phyloP scores from a whole-genome alignment of 164 flowering plant species.

The Piper betle region DNA sequence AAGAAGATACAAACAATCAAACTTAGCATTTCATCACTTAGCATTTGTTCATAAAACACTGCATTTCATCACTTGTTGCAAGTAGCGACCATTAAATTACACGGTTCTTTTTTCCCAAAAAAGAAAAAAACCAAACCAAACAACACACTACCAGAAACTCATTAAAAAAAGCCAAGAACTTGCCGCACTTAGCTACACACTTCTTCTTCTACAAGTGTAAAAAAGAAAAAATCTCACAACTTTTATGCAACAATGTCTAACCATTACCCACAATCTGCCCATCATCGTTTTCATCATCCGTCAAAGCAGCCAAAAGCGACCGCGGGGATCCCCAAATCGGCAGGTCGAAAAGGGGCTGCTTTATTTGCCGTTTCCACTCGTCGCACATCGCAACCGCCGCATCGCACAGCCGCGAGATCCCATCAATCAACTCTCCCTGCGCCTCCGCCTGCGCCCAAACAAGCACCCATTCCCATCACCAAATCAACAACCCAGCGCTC shows the following conservation, averaged over 20 bases:
- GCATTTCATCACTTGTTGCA: neutral
- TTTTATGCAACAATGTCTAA: too few relatives aligned
- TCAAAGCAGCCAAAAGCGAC: conserved; percentile 31
- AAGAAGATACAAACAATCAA: too few relatives aligned
- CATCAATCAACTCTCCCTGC: conserved; percentile 27
- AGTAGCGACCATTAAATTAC: too few relatives aligned
- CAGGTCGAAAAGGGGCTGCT: conserved; percentile 28
- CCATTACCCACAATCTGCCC: neutral
- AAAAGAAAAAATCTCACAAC: too few relatives aligned
- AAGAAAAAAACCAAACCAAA: neutral
- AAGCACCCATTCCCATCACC: neutral
- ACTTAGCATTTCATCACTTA: too few relatives aligned
- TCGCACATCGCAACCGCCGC: conserved; percentile 29
- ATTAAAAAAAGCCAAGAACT: too few relatives aligned
- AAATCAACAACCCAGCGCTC: neutral
- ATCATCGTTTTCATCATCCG: conserved; percentile 10
- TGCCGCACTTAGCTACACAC: too few relatives aligned
- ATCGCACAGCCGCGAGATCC: conserved; percentile 34
- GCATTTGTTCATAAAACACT: neutral
- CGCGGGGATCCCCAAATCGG: conserved; percentile 45
- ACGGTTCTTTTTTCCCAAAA: neutral
- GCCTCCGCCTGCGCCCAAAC: conserved; percentile 32
- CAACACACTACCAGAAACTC: neutral
- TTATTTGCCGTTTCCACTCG: conserved; percentile 23
- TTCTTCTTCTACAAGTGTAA: too few relatives aligned